Conservation (phyloP, 176 grass and related monocot species). For the Tillandsia leiboldiana region DNA sequence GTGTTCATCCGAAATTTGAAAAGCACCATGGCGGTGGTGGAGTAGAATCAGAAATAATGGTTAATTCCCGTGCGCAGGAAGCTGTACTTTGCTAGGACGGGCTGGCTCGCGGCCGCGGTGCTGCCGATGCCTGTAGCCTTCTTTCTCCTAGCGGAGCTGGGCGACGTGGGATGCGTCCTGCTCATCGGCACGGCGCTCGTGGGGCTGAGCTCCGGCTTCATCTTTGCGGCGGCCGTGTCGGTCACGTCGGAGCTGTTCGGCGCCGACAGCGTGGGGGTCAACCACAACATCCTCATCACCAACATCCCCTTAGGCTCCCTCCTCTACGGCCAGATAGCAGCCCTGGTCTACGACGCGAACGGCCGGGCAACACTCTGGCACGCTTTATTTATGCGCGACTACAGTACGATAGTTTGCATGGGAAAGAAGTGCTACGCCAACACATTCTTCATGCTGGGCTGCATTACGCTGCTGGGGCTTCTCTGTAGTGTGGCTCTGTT, state of each 20-base stretch:
- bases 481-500: conserved; percentile 51
- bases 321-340: conserved; percentile 73
- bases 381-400: conserved; percentile 7
- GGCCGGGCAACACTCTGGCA: conserved; percentile 20
- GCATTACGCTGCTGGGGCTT: conserved; percentile 49
- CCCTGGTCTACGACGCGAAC: conserved; percentile 67
- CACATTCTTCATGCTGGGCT: conserved; percentile 71
- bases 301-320: conserved; percentile 87
- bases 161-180: conserved; percentile 25
- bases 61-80: conserved; percentile 42
- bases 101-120: conserved; percentile 57
- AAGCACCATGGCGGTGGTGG: no score
- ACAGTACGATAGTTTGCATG: conserved; percentile 62
- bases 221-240: conserved; percentile 74
- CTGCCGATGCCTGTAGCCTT: conserved; percentile 70
- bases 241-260: conserved; percentile 92
- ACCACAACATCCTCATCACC: conserved; percentile 96
- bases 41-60: not conserved
- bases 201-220: conserved; percentile 80
- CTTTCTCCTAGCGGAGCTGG: conserved; percentile 49
- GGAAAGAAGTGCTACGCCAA: conserved; percentile 65
- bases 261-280: conserved; percentile 60
- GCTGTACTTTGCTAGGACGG: conserved; percentile 63
- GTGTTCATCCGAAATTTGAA: not conserved
- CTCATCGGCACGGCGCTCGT: conserved; percentile 53